phyloP scores from a whole-genome alignment of 1,139 yeast genomes.

The Saccharomyces uvarum region DNA sequence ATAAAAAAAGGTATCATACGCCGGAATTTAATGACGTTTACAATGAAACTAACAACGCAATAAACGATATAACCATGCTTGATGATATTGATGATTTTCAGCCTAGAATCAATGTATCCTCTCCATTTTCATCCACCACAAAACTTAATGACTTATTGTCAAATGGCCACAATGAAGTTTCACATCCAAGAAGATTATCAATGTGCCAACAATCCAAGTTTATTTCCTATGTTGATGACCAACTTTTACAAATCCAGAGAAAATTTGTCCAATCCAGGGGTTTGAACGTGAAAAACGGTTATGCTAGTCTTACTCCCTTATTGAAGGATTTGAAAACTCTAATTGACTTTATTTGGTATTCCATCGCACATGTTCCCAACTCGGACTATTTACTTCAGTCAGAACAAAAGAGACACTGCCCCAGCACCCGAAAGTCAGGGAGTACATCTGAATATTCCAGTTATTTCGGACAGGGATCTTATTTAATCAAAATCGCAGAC shows the following conservation, averaged over 20 bases:
- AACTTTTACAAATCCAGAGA: conserved; percentile 52
- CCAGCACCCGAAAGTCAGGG: conserved; percentile 8
- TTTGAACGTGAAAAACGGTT: conserved; percentile 38
- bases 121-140: conserved; percentile 27
- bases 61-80: conserved; percentile 11
- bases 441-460: conserved; percentile 9
- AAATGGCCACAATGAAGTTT: conserved; percentile 5
- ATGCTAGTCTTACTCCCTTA: conserved; percentile 37
- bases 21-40: conserved; percentile 5
- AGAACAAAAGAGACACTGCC: conserved; percentile 12
- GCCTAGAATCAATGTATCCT: conserved; percentile 26
- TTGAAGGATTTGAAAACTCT: conserved; percentile 41
- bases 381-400: conserved; percentile 28
- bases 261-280: conserved; percentile 50
- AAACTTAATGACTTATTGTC: conserved; percentile 6
- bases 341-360: conserved; percentile 52
- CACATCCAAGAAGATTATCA: conserved; percentile 25
- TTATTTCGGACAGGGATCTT: conserved; percentile 51
- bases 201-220: conserved; percentile 54
- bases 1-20: conserved; percentile 8
- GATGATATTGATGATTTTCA: conserved; percentile 28
- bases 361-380: conserved; percentile 36
- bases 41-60: conserved; percentile 5
- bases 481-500: conserved; percentile 53
- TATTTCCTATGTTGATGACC: conserved; percentile 52